These are phyloP conservation scores for Mycena indigotica DNA, from an alignment of 768 basidiomycete species.

Conservation along the genomic window DNA sequence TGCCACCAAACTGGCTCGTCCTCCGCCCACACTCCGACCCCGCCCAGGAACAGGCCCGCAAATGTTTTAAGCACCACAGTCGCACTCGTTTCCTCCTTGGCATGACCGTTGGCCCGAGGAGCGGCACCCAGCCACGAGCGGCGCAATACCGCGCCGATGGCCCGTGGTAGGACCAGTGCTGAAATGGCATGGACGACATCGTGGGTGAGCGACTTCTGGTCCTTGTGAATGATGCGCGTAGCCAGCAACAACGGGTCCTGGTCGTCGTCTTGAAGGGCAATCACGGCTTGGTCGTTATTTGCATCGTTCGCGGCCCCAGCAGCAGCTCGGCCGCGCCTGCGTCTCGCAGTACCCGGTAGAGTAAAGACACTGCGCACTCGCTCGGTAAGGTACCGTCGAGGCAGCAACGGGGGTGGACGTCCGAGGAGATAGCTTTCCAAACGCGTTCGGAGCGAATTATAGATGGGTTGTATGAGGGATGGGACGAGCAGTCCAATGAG, in stretches of 20 bases:
- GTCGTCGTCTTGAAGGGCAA: conserved; percentile 6
- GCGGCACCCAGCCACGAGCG: conserved; percentile 1
- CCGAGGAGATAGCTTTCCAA: conserved; percentile 33
- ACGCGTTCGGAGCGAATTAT: conserved; percentile 30
- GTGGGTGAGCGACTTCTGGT: conserved; percentile 19
- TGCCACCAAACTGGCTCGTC: conserved; percentile 60
- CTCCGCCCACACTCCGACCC: conserved; percentile 48
- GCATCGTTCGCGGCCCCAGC: background rate
- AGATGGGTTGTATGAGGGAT: conserved; percentile 33
- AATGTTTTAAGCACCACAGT: conserved; percentile 21
- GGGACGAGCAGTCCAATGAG: conserved; percentile 38
- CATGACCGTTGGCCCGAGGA: conserved; percentile 27
- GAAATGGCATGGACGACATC: conserved; percentile 26
- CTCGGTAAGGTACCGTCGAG: conserved; percentile 23
- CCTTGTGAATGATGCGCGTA: conserved; percentile 14
- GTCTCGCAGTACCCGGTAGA: conserved; percentile 23
- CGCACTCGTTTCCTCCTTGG: conserved; percentile 35
- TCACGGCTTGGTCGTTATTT: conserved; percentile 23
- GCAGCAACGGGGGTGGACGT: conserved; percentile 17
- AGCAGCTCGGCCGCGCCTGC: background rate
- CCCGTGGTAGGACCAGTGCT: conserved; percentile 16
- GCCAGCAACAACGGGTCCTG: conserved; percentile 17
- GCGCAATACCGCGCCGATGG: conserved; percentile 26
- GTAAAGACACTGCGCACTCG: conserved; percentile 29
- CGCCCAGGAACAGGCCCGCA: conserved; percentile 31